These are phyloP conservation scores for Ganoderma multipileum DNA, from an alignment of 1,284 basidiomycete species.

Conservation along the genomic window DNA sequence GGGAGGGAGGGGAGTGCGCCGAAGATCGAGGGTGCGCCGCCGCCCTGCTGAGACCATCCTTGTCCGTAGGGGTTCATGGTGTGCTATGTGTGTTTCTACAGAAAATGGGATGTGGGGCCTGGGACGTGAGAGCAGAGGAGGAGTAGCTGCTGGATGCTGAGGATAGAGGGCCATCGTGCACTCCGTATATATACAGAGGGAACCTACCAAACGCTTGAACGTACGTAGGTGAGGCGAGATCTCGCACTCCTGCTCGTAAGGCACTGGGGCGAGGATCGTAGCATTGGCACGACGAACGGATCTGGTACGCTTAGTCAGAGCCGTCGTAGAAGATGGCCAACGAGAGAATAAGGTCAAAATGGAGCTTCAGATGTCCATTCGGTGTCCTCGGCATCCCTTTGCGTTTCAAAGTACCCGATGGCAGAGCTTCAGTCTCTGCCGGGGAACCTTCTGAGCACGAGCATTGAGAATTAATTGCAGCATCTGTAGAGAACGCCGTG, in stretches of 20 bases:
- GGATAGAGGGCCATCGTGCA: conserved; percentile 2
- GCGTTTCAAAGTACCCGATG: neutral
- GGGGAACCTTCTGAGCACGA: neutral
- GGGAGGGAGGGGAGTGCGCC: conserved; percentile 65
- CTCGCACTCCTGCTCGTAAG: conserved; percentile 1
- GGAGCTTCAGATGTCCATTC: neutral
- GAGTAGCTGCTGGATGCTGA: conserved; percentile 20
- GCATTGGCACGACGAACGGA: neutral
- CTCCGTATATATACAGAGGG: conserved; percentile 21
- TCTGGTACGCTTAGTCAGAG: neutral
- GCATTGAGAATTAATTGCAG: neutral
- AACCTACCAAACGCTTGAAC: conserved; percentile 2
- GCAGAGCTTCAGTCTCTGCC: conserved; percentile 3
- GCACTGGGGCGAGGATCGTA: neutral
- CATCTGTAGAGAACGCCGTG: neutral
- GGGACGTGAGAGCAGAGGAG: conserved; percentile 3
- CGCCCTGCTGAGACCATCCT: conserved; percentile 34
- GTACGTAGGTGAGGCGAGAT: conserved; percentile 12
- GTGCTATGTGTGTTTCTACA: neutral
- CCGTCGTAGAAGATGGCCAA: neutral
- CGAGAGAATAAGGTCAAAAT: neutral
- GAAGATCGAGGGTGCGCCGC: conserved; percentile 55
- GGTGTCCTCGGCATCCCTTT: neutral
- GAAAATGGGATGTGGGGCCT: neutral
- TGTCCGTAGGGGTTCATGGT: conserved; percentile 41